Evolutionary conservation across 768 basidiomycete species (phyloP), one percentile per base, ranked within the genome.

Genomic region (Coprinellus aureogranulatus): DNA sequence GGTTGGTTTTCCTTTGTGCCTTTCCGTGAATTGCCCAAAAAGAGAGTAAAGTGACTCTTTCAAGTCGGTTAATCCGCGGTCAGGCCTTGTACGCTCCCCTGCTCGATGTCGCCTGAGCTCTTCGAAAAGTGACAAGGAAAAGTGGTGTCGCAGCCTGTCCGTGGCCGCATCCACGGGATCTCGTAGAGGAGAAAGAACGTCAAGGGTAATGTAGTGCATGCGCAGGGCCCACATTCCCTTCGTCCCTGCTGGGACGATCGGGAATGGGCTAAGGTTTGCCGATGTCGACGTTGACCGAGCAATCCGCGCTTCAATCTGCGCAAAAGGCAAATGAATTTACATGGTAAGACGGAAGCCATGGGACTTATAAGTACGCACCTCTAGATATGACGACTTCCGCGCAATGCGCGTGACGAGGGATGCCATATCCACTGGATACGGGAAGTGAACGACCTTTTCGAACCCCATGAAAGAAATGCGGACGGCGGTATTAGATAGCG

Each of bases 311-410:
- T 67, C 70, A 31, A 72, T 51, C 68, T 71, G 25, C 55, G 61
- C 4, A 57, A 59, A 1, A 60, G 25, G n/a, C 64, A 64, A 10
- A 59, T 12, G 65, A 54, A n/a, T 31, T 14, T 12, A 23, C 68
- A 69, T 65, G n/a, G n/a, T n/a, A n/a, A n/a, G n/a, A n/a, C n/a
- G n/a, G n/a, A n/a, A n/a, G n/a, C n/a, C n/a, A n/a, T n/a, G n/a
- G n/a, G n/a, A n/a, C n/a, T n/a, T n/a, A n/a, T n/a, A n/a, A n/a
- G n/a, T n/a, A n/a, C n/a, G n/a, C n/a, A 75, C 72, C 64, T 78
- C 75, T 5, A 85, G 65, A 55, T 81, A 86, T 22, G 66, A 74
- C 1, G 82, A 85, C 59, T 80, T 83, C 44, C 84, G 74, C 9
- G 85, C 84, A 39, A 85, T 62, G 4, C 81, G 75, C 8, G 77